Evolutionary conservation across 768 basidiomycete species (phyloP).

Genomic region (Collybia nuda): DNA sequence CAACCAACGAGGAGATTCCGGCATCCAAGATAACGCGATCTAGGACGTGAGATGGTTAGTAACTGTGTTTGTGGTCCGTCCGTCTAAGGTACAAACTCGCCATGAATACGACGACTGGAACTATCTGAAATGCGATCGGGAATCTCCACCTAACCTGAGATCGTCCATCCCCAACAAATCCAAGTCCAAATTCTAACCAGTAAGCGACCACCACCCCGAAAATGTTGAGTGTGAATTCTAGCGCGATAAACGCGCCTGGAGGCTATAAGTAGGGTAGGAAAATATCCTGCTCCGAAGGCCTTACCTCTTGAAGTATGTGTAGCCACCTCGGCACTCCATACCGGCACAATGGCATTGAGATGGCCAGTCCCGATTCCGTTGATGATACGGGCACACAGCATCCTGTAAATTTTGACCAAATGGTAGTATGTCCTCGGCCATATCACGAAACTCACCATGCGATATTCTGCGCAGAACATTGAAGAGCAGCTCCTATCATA

Average conservation of each 20-base stretch:
- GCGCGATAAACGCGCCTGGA: conserved; percentile 40
- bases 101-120: conserved; percentile 39
- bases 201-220: conserved; percentile 45
- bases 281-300: neutral
- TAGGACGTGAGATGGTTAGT: neutral
- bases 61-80: neutral
- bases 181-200: conserved; percentile 45
- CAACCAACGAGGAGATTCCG: conserved; percentile 36
- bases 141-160: conserved; percentile 38
- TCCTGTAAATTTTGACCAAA: conserved; percentile 25
- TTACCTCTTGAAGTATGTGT: conserved; percentile 39
- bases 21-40: conserved; percentile 37
- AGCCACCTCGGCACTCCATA: conserved; percentile 45
- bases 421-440: neutral
- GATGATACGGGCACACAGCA: conserved; percentile 42
- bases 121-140: conserved; percentile 44
- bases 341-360: conserved; percentile 43
- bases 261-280: neutral
- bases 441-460: conserved; percentile 28
- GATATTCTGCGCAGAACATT: conserved; percentile 41
- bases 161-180: conserved; percentile 40
- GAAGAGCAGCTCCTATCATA: conserved; percentile 38
- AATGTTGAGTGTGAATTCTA: conserved; percentile 40
- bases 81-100: conserved; percentile 14
- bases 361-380: conserved; percentile 44